Percentiles rank a stretch among this genome's conserved stretches.
Evolutionary conservation across 805 yeast genomes (phyloP).

Genomic region (Komagataella mondaviorum): DNA sequence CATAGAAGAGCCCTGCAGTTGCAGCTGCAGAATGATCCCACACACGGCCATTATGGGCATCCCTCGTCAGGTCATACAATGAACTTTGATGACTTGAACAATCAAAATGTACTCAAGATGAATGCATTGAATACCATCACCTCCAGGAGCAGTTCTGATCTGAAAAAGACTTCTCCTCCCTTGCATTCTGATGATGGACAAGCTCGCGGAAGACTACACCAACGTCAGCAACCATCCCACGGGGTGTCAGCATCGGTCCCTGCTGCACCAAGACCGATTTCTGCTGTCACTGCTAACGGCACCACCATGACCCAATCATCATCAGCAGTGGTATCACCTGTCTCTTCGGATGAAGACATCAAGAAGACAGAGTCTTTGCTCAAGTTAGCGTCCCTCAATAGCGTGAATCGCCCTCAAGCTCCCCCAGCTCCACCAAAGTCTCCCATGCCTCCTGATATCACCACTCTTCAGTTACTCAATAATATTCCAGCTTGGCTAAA

Average conservation of each 20-base stretch:
- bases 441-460: slow-evolving; percentile 35
- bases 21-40: slow-evolving; percentile 3
- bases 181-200: not conserved
- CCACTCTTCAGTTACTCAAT: slow-evolving; percentile 39
- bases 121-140: slow-evolving; percentile 59
- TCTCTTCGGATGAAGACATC: not conserved
- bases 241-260: not conserved
- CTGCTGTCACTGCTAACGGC: not conserved
- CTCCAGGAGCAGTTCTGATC: slow-evolving; percentile 18
- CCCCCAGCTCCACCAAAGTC: slow-evolving; percentile 16
- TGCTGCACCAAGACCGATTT: not conserved
- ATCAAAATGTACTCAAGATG: slow-evolving; percentile 35
- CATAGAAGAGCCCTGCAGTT: slow-evolving; percentile 10
- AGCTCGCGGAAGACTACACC: not conserved
- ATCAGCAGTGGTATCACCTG: slow-evolving; percentile 8
- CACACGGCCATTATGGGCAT: not conserved
- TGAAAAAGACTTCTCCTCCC: not conserved
- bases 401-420: slow-evolving; percentile 6
- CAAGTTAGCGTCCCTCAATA: slow-evolving; percentile 1
- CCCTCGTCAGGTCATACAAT: slow-evolving; percentile 1
- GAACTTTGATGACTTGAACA: slow-evolving; percentile 6
- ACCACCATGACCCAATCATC: not conserved
- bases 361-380: not conserved
- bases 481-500: slow-evolving; percentile 93
- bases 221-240: not conserved